Conservation (phyloP, 108 stramenopile genomes). For the Parmales sp. region DNA sequence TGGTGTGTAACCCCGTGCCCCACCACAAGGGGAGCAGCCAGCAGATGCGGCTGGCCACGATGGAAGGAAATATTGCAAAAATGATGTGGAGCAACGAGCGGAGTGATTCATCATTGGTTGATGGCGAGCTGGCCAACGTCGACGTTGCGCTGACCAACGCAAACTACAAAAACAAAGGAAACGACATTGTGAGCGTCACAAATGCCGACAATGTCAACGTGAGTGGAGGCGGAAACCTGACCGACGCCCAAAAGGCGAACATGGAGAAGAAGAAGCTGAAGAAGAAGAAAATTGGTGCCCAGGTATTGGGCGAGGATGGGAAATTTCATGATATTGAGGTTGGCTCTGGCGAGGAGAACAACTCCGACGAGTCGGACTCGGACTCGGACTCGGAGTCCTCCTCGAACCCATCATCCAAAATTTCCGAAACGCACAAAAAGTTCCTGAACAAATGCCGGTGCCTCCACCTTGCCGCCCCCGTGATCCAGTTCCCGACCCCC, state of each 20-base stretch:
- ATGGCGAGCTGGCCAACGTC: not conserved
- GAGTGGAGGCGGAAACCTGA: not conserved
- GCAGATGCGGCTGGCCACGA: slow-evolving; percentile 7
- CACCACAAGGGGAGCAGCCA: not conserved
- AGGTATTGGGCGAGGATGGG: slow-evolving; percentile 1
- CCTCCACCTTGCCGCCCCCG: not conserved
- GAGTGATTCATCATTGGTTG: not conserved
- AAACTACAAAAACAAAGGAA: not conserved
- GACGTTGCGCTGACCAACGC: not conserved
- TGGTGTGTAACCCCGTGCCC: not conserved
- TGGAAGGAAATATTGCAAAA: not conserved
- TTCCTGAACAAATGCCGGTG: too few species aligned
- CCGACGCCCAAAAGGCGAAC: not conserved
- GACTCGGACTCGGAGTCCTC: too few species aligned
- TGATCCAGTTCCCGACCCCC: not conserved
- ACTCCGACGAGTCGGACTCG: too few species aligned
- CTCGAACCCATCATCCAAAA: too few species aligned
- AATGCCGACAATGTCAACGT: too few species aligned
- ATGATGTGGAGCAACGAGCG: not conserved
- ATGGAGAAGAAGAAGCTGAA: not conserved
- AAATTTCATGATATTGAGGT: too few species aligned
- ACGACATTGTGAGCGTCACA: not conserved
- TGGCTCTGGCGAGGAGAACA: too few species aligned
- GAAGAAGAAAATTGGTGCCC: slow-evolving; percentile 9
- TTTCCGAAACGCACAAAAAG: too few species aligned